phyloP scores from a whole-genome alignment of 305 asterid genomes.

The Caryopteris hybrid region DNA sequence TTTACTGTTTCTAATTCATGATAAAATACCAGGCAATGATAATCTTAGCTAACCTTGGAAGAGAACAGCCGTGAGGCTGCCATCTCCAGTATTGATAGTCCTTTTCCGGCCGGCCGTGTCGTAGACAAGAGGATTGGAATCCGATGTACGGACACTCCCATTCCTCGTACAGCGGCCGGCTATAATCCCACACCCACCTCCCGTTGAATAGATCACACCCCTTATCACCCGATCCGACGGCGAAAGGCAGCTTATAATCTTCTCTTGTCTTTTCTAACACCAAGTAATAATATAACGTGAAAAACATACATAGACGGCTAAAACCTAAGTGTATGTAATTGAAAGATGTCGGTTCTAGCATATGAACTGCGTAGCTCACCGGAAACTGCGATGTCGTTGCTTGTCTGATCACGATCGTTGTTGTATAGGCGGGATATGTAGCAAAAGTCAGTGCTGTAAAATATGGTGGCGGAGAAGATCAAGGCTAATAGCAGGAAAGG shows the following conservation, averaged over 20 bases:
- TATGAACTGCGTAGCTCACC: too few species aligned
- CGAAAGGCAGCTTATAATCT: too few species aligned
- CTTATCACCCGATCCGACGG: constrained; percentile 21
- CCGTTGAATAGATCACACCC: constrained; percentile 54
- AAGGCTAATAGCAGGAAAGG: constrained; percentile 13
- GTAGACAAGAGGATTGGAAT: constrained; percentile 50
- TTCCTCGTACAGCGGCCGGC: constrained; percentile 60
- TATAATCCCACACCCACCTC: constrained; percentile 39
- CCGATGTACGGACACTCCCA: constrained; percentile 61
- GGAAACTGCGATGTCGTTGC: too few species aligned
- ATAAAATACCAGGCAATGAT: too few species aligned
- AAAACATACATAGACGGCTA: too few species aligned
- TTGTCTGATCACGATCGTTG: neutral
- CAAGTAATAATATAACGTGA: too few species aligned
- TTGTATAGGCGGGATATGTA: constrained; percentile 3
- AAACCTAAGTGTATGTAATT: too few species aligned
- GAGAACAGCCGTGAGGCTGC: constrained; percentile 64
- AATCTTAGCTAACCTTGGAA: constrained; percentile 52
- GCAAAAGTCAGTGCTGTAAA: constrained; percentile 12
- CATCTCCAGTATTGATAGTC: constrained; percentile 72
- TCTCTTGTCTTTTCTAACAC: constrained; percentile 31
- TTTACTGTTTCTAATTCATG: too few species aligned
- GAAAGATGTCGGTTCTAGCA: too few species aligned
- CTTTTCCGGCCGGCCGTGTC: constrained; percentile 61
- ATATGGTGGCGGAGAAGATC: constrained; percentile 9